Base-by-base conservation (phyloP, 106 monocot genomes). In the Dendrobium nobile region DNA sequence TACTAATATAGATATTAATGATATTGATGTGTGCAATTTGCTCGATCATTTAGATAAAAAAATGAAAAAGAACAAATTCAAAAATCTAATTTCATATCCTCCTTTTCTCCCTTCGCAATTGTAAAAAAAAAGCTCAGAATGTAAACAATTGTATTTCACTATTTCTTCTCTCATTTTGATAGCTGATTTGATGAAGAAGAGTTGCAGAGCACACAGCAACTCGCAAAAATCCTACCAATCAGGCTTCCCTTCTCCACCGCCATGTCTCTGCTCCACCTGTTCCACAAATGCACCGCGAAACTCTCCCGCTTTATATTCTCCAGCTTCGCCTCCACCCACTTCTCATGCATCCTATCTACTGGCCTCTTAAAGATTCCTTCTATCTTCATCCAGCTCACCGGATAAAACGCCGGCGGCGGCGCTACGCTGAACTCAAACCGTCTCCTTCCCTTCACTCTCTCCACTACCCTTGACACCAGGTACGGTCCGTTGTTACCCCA, bases 401-500 rank as follows among this genome's bases (percentile, higher is more conserved):
- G 96, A 78, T 96, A 96, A 58, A 93, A 96, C 15, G 92, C 91
- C 41, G 77, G 1, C 47, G 88, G 91, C 18, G 88, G 88, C 80
- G 90, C 37, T 17, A 92, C 87, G 6, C 55, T 82, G 67, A 93
- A 82, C 13, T 86, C 40, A 55, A 80, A 81, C 19, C 89, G 82
- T 10, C 43, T 70, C 19, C 45, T 20, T 9, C 82, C 79, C 8
- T 1, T 22, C 81, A 87, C 70, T 82, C 91, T 88, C 72, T 22
- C 67, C 41, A 65, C 89, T 67, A 93, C 92, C 75, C 91, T 87
- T 7, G 92, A 92, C 5, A 92, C 90, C 3, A 95, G 83, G 82
- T 95, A 95, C 24, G 92, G 95, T 24, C 95, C 95, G 70, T 96
- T 83, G 82, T 95, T 84, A 0, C 95, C 92, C 96, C 96, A 96